Evolutionary conservation across 73 alveolate genomes (phyloP), one percentile per base, ranked within the genome.

Genomic region (Durusdinium trenchii): DNA sequence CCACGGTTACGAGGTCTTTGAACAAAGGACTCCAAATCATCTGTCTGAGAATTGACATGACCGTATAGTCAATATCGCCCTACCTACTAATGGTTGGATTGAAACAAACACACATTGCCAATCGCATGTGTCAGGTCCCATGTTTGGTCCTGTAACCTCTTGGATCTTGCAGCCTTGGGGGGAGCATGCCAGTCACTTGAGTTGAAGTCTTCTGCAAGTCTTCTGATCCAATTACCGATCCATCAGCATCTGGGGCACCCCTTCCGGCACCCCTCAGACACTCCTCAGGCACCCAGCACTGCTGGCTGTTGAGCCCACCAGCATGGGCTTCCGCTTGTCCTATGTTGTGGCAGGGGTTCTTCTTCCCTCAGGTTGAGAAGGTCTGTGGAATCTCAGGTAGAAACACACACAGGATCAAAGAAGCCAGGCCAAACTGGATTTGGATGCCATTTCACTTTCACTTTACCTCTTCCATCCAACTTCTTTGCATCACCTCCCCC

Each of bases 301-400:
- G 45, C 82, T 60, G 26, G 45, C 42, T 10, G 95, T 86, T 38
- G 83, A 86, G 32, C 95, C 95, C 64, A 86, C 95, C 38, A 64
- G 40, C 57, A 64, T 26, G 16, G 95, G 95, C 36, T 86, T 86
- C 47, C 95, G 43, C 95, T 86, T 86, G 95, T 86, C 95, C 95
- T 86, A n/a, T n/a, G 50, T 36, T 14, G 86, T 32, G 84, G 69
- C 23, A 57, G 69, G 23, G 69, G 69, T 57, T 16, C 69, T 12
- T 57, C 23, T 57, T 57, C 32, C 32, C 32, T 12, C 32, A 23
- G 12, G 69, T 12, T 57, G 12, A 57, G 12, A 57, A 23, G 69
- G 12, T 57, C 69, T 16, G 32, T 23, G 23, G 69, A 12, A 12
- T 57, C 23, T 23, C 69, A 23, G 32, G 32, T 23, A 12, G 69